phyloP scores from a whole-genome alignment of 2,329 filamentous ascomycete genomes.

The Ceratocystis cubensis region DNA sequence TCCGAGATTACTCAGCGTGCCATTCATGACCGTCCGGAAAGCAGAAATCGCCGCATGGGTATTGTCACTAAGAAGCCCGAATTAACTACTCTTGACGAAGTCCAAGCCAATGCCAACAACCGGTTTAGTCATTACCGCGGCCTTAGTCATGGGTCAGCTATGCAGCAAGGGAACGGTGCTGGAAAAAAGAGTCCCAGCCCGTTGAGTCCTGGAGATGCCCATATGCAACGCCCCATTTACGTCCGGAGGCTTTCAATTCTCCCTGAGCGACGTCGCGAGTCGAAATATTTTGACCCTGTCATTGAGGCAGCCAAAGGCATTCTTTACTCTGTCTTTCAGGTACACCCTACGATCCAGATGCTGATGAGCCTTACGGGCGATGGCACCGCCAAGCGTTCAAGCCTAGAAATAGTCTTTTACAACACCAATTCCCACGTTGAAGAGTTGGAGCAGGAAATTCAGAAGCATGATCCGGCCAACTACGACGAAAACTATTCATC shows the following conservation, averaged over 20 bases:
- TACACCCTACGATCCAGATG: constrained; percentile 55
- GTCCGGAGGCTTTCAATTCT: constrained; percentile 51
- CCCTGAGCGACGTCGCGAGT: constrained; percentile 51
- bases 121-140: constrained; percentile 55
- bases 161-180: constrained; percentile 39
- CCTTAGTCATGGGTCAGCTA: constrained; percentile 55
- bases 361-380: constrained; percentile 50
- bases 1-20: constrained; percentile 45
- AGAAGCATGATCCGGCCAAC: constrained; percentile 43
- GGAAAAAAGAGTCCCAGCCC: constrained; percentile 38
- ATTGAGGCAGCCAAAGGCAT: constrained; percentile 54
- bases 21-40: constrained; percentile 38
- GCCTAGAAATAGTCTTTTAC: constrained; percentile 54
- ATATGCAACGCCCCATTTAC: constrained; percentile 47
- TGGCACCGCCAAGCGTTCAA: constrained; percentile 47
- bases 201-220: constrained; percentile 46
- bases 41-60: constrained; percentile 50
- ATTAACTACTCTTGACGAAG: constrained; percentile 50
- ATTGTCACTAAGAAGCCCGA: constrained; percentile 50
- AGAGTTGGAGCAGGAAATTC: constrained; percentile 52
- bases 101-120: constrained; percentile 41
- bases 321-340: constrained; percentile 54
- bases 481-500: constrained; percentile 30
- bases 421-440: constrained; percentile 55
- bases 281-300: constrained; percentile 47